Evolutionary conservation across 1,139 yeast species (phyloP).

Genomic region (Meyerozyma smithsonii): DNA sequence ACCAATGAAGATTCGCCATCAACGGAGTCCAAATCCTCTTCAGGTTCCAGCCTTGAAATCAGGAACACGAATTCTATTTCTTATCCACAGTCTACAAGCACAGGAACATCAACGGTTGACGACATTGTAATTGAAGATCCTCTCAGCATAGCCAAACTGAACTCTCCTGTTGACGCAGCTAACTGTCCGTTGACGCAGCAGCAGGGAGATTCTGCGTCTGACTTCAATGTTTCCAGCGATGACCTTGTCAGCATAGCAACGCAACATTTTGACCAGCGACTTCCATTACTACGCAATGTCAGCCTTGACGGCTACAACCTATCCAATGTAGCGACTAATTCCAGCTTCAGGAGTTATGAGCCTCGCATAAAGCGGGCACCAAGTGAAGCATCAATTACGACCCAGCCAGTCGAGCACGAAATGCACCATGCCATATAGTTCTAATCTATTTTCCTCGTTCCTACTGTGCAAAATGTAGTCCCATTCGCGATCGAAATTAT

Average conservation of each 20-base stretch:
- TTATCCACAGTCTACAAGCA: constrained; percentile 6
- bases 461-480: neutral
- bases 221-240: neutral
- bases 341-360: neutral
- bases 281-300: constrained; percentile 27
- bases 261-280: constrained; percentile 27
- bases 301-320: constrained; percentile 17
- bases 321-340: neutral
- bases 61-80: neutral
- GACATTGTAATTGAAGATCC: constrained; percentile 2
- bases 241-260: constrained; percentile 14
- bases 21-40: constrained; percentile 6
- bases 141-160: neutral
- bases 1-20: neutral
- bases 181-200: neutral
- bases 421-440: constrained; percentile 2
- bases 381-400: neutral
- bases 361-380: neutral
- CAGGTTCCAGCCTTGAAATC: constrained; percentile 5
- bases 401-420: neutral
- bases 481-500: neutral
- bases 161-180: too few relatives aligned
- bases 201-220: neutral
- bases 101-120: constrained; percentile 8
- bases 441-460: neutral